Percentiles rank a stretch among this genome's conserved stretches.
Evolutionary conservation across 495 filamentous ascomycete species (phyloP).

Genomic region (Copromyces sp.): DNA sequence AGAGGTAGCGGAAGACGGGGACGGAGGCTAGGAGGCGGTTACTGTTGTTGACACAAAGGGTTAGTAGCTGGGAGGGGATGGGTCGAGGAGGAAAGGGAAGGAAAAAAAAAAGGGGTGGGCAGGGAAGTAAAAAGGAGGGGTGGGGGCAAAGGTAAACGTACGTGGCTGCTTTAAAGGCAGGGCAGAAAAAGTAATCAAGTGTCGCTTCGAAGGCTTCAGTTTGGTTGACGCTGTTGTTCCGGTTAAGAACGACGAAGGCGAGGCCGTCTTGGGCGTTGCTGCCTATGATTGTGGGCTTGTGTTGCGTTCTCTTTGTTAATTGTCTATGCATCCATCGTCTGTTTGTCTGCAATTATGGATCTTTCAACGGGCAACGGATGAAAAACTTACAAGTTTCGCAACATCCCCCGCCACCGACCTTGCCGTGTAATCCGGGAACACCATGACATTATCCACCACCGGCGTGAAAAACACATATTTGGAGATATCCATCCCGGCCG

Average conservation of each 20-base stretch:
- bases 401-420: conserved; percentile 3
- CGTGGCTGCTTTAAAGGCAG: conserved; percentile 11
- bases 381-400: conserved; percentile 11
- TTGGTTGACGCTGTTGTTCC: conserved; percentile 4
- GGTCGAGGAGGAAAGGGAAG: no score
- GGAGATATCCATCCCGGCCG: conserved; percentile 5
- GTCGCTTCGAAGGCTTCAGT: conserved; percentile 4
- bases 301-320: neutral
- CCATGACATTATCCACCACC: conserved; percentile 14
- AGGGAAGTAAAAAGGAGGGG: neutral
- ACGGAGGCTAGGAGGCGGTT: conserved; percentile 16
- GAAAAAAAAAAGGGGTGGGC: neutral
- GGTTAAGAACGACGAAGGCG: conserved; percentile 6
- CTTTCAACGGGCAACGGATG: neutral
- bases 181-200: conserved; percentile 17
- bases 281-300: conserved; percentile 13
- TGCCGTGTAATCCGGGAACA: conserved; percentile 35
- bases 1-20: conserved; percentile 35
- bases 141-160: neutral
- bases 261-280: conserved; percentile 14
- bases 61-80: neutral
- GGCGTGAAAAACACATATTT: conserved; percentile 21
- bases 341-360: neutral
- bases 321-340: neutral
- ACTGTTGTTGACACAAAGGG: neutral